Conservation (phyloP, 2,329 filamentous ascomycete species). For the Calcarisporium arbuscula region DNA sequence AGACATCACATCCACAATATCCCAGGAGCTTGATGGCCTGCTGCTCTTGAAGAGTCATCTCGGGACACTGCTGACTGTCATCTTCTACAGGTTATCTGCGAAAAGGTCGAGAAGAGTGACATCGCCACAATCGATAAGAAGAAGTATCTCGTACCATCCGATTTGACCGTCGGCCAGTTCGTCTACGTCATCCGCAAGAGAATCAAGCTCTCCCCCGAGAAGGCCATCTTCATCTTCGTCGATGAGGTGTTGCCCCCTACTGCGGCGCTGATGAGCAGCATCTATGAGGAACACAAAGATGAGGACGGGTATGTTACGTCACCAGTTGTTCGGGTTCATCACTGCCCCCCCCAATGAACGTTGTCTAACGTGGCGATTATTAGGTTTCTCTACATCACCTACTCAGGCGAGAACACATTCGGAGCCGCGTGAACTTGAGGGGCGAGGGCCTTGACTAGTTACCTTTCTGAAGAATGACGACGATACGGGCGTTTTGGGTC, state of each 20-base stretch:
- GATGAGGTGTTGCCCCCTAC: constrained; percentile 96
- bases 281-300: constrained; percentile 98
- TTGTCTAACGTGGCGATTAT: constrained; percentile 12
- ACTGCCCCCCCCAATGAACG: background rate
- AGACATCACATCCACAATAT: too few relatives aligned
- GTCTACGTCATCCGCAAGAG: constrained; percentile 99
- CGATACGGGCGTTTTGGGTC: constrained; percentile 31
- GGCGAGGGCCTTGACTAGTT: constrained; percentile 3
- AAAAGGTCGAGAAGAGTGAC: constrained; percentile 98
- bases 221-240: constrained; percentile 99
- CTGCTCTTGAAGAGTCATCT: too few relatives aligned
- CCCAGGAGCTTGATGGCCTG: too few relatives aligned
- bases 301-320: constrained; percentile 52
- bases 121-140: constrained; percentile 99
- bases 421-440: constrained; percentile 38
- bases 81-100: constrained; percentile 79
- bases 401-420: constrained; percentile 99
- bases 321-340: background rate
- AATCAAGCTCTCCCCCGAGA: constrained; percentile 98
- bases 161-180: constrained; percentile 97
- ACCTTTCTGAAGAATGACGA: constrained; percentile 15
- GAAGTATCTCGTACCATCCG: constrained; percentile 97
- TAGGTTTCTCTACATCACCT: constrained; percentile 97
- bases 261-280: constrained; percentile 96
- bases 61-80: background rate